Conservation (phyloP, 2,329 filamentous ascomycete genomes). For the Phialophora verrucosa region DNA sequence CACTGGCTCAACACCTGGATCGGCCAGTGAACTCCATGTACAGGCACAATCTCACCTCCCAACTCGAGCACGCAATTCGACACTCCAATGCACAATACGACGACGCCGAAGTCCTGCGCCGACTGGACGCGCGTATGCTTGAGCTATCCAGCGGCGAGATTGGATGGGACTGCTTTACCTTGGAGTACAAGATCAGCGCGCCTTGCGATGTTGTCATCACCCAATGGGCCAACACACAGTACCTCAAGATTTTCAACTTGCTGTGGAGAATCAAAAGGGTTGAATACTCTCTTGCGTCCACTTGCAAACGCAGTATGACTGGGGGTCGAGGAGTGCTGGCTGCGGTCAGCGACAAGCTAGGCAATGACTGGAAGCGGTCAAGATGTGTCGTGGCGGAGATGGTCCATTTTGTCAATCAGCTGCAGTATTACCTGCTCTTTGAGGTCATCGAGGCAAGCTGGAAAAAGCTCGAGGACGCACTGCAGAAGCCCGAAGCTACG, state of each 20-base stretch:
- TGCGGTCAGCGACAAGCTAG: constrained; percentile 73
- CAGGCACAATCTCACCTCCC: constrained; percentile 94
- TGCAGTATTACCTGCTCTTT: constrained; percentile 98
- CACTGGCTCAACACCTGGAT: constrained; percentile 87
- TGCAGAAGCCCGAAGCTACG: constrained; percentile 84
- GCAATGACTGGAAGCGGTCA: constrained; percentile 85
- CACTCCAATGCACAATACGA: constrained; percentile 98
- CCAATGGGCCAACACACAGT: constrained; percentile 92
- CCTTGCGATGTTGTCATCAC: constrained; percentile 97
- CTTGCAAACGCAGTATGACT: constrained; percentile 95
- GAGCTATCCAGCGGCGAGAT: constrained; percentile 96
- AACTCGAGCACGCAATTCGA: constrained; percentile 94
- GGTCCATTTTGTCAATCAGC: constrained; percentile 96
- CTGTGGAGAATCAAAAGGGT: constrained; percentile 98
- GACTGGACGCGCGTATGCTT: constrained; percentile 96
- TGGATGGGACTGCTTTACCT: constrained; percentile 98
- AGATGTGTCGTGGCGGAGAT: constrained; percentile 91
- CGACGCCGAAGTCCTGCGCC: constrained; percentile 83
- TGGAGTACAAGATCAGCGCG: constrained; percentile 97
- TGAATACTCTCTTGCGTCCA: constrained; percentile 87
- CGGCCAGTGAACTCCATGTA: constrained; percentile 96
- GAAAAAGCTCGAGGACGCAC: constrained; percentile 83
- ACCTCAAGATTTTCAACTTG: constrained; percentile 99
- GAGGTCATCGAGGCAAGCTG: constrained; percentile 97
- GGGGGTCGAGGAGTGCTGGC: constrained; percentile 89